A percentile compares a stretch with the other conserved stretches of the same genome.
These are phyloP conservation scores for Plasmodium relictum DNA, from an alignment of 169 alveolate species.

Conservation along the genomic window DNA sequence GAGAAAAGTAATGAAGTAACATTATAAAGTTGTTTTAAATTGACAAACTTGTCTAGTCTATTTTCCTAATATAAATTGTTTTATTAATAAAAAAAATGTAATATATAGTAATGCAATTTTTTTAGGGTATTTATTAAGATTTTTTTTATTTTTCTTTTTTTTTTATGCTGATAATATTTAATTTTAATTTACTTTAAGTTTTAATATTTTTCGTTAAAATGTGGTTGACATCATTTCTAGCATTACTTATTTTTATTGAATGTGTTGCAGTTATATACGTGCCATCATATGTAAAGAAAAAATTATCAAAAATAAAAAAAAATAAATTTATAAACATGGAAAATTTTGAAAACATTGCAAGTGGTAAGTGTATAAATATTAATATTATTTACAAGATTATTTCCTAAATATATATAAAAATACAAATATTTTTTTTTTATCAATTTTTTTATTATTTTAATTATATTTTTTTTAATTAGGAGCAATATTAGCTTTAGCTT, in stretches of 20 bases:
- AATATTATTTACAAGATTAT: conserved; percentile 18
- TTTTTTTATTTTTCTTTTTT: too few relatives aligned
- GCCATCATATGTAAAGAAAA: conserved; percentile 46
- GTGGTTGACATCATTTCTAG: conserved; percentile 56
- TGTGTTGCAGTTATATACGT: conserved; percentile 63
- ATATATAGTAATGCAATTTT: background rate
- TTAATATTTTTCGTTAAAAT: conserved; percentile 53
- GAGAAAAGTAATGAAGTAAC: conserved; percentile 5
- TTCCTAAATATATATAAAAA: conserved; percentile 11
- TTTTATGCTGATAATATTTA: too few relatives aligned
- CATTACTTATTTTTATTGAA: conserved; percentile 56
- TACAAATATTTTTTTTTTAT: conserved; percentile 3
- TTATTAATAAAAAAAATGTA: conserved; percentile 12
- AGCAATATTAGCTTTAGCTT: conserved; percentile 73
- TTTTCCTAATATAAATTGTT: conserved; percentile 1
- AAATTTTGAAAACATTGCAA: conserved; percentile 74
- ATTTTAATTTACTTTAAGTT: too few relatives aligned
- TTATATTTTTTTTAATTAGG: conserved; percentile 48
- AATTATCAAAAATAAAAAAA: conserved; percentile 35
- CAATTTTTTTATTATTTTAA: background rate
- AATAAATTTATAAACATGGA: conserved; percentile 47
- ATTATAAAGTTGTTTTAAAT: too few relatives aligned
- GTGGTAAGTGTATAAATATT: conserved; percentile 65
- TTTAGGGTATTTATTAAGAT: background rate
- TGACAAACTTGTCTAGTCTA: background rate